Conservation (phyloP, 148 eudicot genomes). For the Rhododendron ovatum region DNA sequence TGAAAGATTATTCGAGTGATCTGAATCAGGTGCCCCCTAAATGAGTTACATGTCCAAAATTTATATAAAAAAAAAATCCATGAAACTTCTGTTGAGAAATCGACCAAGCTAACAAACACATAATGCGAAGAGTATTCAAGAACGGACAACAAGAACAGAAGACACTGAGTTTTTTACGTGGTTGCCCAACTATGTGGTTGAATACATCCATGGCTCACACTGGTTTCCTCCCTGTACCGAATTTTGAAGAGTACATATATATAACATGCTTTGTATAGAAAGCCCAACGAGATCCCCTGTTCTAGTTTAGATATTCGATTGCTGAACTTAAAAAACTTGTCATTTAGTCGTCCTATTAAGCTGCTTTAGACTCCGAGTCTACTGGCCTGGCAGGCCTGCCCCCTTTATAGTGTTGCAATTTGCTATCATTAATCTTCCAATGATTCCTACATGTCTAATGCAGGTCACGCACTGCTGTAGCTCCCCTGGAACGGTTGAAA, state of each 20-base stretch:
- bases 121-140: background rate
- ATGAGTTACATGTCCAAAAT: background rate
- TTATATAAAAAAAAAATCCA: background rate
- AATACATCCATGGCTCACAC: background rate
- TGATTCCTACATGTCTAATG: conserved; percentile 4
- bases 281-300: background rate
- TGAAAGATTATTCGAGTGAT: background rate
- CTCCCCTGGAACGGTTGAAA: conserved; percentile 69
- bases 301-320: background rate
- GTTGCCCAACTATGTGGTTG: background rate
- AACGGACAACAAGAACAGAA: background rate
- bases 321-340: background rate
- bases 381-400: background rate
- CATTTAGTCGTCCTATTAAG: background rate
- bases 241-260: background rate
- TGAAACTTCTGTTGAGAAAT: background rate
- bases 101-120: background rate
- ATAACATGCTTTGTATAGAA: background rate
- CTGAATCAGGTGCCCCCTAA: background rate
- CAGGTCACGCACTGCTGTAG: conserved; percentile 86
- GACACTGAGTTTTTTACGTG: background rate
- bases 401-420: background rate
- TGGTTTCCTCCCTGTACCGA: background rate
- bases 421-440: background rate
- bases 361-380: background rate